Evolutionary conservation across 208 protist genomes (phyloP), one percentile per base, ranked within the genome.

Genomic region (Trypanosoma rangeli): DNA sequence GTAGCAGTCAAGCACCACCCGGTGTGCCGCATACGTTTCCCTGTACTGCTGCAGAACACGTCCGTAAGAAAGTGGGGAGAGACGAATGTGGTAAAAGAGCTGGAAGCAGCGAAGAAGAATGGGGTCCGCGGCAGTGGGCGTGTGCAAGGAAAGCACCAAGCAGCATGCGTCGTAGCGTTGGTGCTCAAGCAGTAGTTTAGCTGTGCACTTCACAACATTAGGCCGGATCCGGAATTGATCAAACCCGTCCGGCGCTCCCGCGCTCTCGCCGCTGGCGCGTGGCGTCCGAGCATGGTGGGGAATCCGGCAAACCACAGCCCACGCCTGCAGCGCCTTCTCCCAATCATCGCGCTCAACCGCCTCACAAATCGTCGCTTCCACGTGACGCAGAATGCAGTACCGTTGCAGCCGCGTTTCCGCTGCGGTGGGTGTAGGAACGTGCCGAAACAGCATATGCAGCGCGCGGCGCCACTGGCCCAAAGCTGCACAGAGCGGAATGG

Each of bases 401-500:
- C 57, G 26, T 5, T 42, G 20, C 10, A 77, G 52, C 5, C 42
- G 12, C 22, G 31, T 56, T 28, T 77, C 72, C 37, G 46, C 35
- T 18, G 24, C 31, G 18, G 72, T 71, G 16, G 72, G 72, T 29
- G 10, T 24, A 0, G 44, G 50, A 33, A 71, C 72, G 29, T 71
- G 46, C 5, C 24, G 18, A 15, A 53, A n/a, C 52, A 77, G 22
- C 58, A 76, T 60, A 4, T 15, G 24, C 1, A 77, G 42, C 4
- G 59, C 65, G 39, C 57, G 56, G 12, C 29, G 8, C 72, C 72
- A 77, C 31, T 71, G 64, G 3, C 72, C 72, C 39, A 77, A 50
- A 7, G 72, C 72, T 5, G 59, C 72, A 55, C 64, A 77, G 16
- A 77, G 60, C 24, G 72, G 72, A 50, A 77, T 66, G 15, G 59